phyloP scores from a whole-genome alignment of 148 eudicot species.

The Dianthus caryophyllus region DNA sequence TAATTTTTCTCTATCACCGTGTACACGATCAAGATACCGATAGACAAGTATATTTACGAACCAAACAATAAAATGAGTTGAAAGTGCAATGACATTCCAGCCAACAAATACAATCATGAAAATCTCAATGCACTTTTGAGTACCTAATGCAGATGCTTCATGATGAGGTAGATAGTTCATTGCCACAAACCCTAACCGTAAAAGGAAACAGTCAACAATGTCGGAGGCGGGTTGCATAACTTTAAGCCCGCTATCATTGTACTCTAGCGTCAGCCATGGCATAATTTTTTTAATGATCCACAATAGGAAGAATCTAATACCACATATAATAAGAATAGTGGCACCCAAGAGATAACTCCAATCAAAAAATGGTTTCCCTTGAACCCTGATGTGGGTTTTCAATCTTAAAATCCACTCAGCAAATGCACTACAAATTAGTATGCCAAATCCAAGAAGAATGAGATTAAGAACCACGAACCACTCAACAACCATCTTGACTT shows the following conservation, averaged over 20 bases:
- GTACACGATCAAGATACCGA: conserved; percentile 7
- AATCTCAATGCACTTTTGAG: conserved; percentile 6
- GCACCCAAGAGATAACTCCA: not conserved
- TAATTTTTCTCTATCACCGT: not conserved
- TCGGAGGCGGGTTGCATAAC: conserved; percentile 5
- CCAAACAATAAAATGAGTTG: conserved; percentile 5
- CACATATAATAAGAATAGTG: not conserved
- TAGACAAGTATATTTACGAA: conserved; percentile 7
- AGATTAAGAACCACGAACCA: not conserved
- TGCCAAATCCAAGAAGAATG: not conserved
- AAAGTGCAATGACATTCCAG: not conserved
- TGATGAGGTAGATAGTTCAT: not conserved
- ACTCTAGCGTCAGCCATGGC: conserved; percentile 13
- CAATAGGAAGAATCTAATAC: not conserved
- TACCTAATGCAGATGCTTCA: not conserved
- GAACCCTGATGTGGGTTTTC: not conserved
- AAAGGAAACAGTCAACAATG: conserved; percentile 11
- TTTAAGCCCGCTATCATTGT: conserved; percentile 13
- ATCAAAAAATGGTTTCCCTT: not conserved
- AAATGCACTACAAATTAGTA: not conserved
- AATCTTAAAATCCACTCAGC: too few species aligned
- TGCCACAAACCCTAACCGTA: not conserved
- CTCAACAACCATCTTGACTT: conserved; percentile 2
- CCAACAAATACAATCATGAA: not conserved
- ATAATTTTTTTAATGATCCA: conserved; percentile 5